Evolutionary conservation across 2,329 filamentous ascomycete genomes (phyloP), one percentile per base, ranked within the genome.

Genomic region (Ceratocystis harringtonii): DNA sequence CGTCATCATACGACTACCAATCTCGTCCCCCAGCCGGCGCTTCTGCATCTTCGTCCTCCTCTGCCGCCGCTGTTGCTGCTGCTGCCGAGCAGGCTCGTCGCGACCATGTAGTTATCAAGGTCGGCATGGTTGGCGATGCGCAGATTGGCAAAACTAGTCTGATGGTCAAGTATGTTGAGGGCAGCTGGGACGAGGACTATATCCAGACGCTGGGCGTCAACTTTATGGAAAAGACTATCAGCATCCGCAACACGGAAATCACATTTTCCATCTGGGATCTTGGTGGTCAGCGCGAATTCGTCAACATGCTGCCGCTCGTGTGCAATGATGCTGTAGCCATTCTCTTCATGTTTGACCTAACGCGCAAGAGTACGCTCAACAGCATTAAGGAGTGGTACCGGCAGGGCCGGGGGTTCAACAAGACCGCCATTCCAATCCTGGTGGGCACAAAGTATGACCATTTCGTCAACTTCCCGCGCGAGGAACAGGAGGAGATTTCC

Each of bases 151-250:
- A 99, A 83, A 99, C 94, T 19, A 96, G 92, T 69, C 78, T 99
- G 74, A 99, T 99, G 94, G 94, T 99, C 73, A 99, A 99, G 76
- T 99, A 99, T 73, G 94, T 99, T 65, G 94, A 99, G 78, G 94
- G 94, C 68, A 96, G 92, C 76, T 99, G 94, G 91, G 94, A 99
- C 75, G 94, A 99, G 78, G 94, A 99, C 75, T 99, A 99, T 76
- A 99, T 99, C 72, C 94, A 99, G 78, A 99, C 94, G 25, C 79
- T 99, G 57, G 94, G 94, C 70, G 94, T 99, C 76, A 99, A 99
- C 76, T 99, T 99, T 77, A 99, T 99, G 94, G 94, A 99, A 76
- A 99, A 99, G 82, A 99, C 94, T 44, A 99, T 99, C 74, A 95
- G 90, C 69, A 99, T 99, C 76, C 89, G 94, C 68, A 99, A 99